Evolutionary conservation across 2,329 filamentous ascomycete genomes (phyloP).

Genomic region (Teratosphaeria nubilosa): DNA sequence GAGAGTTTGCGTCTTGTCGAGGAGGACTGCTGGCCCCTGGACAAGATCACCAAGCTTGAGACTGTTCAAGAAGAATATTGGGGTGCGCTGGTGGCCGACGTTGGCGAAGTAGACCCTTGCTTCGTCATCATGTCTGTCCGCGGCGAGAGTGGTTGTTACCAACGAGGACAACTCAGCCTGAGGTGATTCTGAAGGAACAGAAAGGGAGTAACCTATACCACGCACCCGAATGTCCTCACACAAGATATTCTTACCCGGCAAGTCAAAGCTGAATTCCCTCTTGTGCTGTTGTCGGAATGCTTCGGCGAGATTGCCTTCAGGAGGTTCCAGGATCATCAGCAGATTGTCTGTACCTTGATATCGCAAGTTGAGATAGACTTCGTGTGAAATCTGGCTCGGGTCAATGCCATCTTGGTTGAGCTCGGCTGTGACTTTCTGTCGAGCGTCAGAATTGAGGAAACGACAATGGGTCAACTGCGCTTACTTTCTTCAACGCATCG

Average conservation of each 20-base stretch:
- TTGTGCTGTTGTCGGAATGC: slow-evolving; percentile 31
- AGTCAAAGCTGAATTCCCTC: slow-evolving; percentile 34
- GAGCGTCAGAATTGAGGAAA: no score
- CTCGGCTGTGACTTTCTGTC: slow-evolving; percentile 14
- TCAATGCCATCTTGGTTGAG: slow-evolving; percentile 31
- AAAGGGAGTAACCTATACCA: slow-evolving; percentile 12
- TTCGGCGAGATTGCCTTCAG: slow-evolving; percentile 27
- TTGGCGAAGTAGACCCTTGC: slow-evolving; percentile 13
- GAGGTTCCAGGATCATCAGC: slow-evolving; percentile 36
- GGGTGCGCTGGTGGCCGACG: slow-evolving; percentile 11
- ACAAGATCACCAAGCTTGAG: slow-evolving; percentile 15
- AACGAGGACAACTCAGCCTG: neutral
- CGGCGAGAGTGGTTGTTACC: slow-evolving; percentile 6
- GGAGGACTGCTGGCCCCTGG: slow-evolving; percentile 23
- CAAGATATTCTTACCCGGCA: slow-evolving; percentile 27
- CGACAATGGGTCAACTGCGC: no score
- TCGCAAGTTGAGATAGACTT: slow-evolving; percentile 39
- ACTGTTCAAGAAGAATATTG: slow-evolving; percentile 16
- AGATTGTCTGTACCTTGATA: slow-evolving; percentile 43
- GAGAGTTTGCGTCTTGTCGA: slow-evolving; percentile 38
- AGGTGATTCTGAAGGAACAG: slow-evolving; percentile 7
- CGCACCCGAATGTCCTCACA: slow-evolving; percentile 30
- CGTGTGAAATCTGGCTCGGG: slow-evolving; percentile 29
- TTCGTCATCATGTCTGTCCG: neutral
- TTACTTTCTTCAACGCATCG: slow-evolving; percentile 14